Conservation (phyloP, 495 filamentous ascomycete species). For the Clohesyomyces aquaticus region DNA sequence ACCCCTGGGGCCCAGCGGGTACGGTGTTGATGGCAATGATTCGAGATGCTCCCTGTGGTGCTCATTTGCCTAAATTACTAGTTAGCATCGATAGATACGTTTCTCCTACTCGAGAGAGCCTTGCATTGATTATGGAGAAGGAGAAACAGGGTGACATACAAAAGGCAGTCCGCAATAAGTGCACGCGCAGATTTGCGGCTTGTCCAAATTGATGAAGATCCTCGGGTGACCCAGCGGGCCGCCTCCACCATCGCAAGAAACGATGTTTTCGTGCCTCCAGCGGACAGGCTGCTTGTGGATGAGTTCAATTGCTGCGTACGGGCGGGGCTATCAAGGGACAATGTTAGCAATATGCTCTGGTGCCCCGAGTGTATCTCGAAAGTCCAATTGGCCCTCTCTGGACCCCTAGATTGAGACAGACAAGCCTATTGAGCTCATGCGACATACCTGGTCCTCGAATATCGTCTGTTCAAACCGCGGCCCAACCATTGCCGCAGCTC, state of each 20-base stretch:
- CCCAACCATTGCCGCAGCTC: slow-evolving; percentile 81
- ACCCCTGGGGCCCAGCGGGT: slow-evolving; percentile 62
- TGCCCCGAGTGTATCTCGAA: slow-evolving; percentile 3
- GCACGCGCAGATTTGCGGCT: slow-evolving; percentile 88
- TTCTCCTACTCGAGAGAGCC: too few species aligned
- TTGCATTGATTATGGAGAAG: background rate
- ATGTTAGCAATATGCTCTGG: slow-evolving; percentile 20
- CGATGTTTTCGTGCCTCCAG: slow-evolving; percentile 80
- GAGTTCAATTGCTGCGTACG: slow-evolving; percentile 86
- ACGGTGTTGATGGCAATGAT: slow-evolving; percentile 75
- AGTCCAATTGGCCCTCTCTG: background rate
- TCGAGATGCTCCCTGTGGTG: slow-evolving; percentile 81
- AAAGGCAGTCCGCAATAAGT: slow-evolving; percentile 94
- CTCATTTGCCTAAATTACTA: slow-evolving; percentile 70
- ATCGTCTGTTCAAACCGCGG: slow-evolving; percentile 97
- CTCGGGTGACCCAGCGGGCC: slow-evolving; percentile 88
- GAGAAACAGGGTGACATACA: slow-evolving; percentile 60
- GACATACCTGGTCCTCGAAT: slow-evolving; percentile 80
- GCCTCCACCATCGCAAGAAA: slow-evolving; percentile 91
- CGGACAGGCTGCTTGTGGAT: slow-evolving; percentile 94
- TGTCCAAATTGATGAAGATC: slow-evolving; percentile 97
- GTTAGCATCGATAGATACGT: slow-evolving; percentile 18
- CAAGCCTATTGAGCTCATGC: background rate
- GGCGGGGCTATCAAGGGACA: slow-evolving; percentile 67
- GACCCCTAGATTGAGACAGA: background rate